Percentiles rank a stretch among this genome's conserved stretches.
phyloP scores from a whole-genome alignment of 108 stramenopile species.

The Skeletonema grethae region DNA sequence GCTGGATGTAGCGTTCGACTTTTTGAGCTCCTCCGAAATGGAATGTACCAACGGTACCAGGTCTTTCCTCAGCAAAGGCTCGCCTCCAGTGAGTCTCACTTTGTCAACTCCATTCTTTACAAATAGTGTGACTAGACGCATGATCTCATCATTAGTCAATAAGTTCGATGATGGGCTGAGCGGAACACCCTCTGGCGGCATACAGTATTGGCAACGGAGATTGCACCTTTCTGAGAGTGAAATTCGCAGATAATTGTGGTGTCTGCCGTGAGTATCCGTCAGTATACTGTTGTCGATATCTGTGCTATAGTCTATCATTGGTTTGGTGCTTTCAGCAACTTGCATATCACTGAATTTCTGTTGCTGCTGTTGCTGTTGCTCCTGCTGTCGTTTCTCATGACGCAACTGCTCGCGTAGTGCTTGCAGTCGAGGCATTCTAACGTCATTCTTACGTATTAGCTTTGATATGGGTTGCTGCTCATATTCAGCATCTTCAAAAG shows the following conservation, averaged over 20 bases:
- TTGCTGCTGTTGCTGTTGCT: not conserved
- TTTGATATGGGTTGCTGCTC: not conserved
- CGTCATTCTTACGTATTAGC: not conserved
- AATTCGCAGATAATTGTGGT: slow-evolving; percentile 95
- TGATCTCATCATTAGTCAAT: slow-evolving; percentile 83
- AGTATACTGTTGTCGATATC: slow-evolving; percentile 35
- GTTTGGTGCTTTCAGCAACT: not conserved
- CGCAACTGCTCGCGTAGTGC: slow-evolving; percentile 37
- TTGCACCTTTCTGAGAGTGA: slow-evolving; percentile 98
- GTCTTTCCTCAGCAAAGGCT: slow-evolving; percentile 91
- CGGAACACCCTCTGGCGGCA: slow-evolving; percentile 96
- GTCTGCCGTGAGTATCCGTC: slow-evolving; percentile 85
- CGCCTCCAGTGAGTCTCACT: slow-evolving; percentile 91
- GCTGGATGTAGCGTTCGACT: slow-evolving; percentile 31
- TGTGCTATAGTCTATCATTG: not conserved
- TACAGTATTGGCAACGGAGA: slow-evolving; percentile 97
- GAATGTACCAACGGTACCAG: slow-evolving; percentile 66
- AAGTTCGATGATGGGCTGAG: slow-evolving; percentile 71
- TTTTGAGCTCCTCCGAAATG: slow-evolving; percentile 34
- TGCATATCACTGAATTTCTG: not conserved
- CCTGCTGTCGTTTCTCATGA: slow-evolving; percentile 15
- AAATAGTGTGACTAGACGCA: slow-evolving; percentile 80
- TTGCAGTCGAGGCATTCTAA: slow-evolving; percentile 34
- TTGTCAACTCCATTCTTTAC: slow-evolving; percentile 81
- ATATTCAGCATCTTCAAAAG: slow-evolving; percentile 11